phyloP scores from a whole-genome alignment of 352 stramenopile species.

The Saprolegnia parasitica region DNA sequence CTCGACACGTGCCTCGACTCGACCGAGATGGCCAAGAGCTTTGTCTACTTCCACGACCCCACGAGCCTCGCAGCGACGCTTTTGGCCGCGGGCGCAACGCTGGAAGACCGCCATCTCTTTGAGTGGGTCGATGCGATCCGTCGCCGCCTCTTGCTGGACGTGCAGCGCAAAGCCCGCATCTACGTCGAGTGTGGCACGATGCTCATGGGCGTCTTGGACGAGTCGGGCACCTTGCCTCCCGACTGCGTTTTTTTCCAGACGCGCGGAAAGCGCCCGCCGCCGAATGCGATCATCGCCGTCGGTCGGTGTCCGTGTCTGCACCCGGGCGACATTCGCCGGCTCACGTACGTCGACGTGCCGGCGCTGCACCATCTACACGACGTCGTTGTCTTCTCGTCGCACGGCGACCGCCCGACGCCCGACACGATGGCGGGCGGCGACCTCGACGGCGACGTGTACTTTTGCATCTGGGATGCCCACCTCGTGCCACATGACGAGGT shows the following conservation, averaged over 20 bases:
- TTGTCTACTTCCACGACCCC: conserved; percentile 8
- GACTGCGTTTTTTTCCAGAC: conserved; percentile 62
- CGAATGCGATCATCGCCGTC: conserved; percentile 35
- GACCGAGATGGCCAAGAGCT: conserved; percentile 34
- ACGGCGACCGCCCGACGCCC: not conserved
- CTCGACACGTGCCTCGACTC: conserved; percentile 44
- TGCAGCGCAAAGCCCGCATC: conserved; percentile 62
- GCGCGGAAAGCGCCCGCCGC: conserved; percentile 34
- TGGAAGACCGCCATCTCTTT: conserved; percentile 13
- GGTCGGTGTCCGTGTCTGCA: not conserved
- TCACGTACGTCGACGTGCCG: not conserved
- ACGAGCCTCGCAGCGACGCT: not conserved
- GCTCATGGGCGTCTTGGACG: conserved; percentile 76
- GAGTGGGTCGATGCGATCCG: conserved; percentile 32
- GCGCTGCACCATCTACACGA: not conserved
- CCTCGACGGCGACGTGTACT: conserved; percentile 17
- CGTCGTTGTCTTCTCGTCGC: conserved; percentile 10
- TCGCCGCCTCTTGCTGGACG: conserved; percentile 36
- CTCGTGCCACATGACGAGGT: conserved; percentile 26
- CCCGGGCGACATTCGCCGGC: not conserved
- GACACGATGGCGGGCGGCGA: conserved; percentile 10
- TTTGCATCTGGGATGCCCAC: not conserved
- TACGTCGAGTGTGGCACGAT: conserved; percentile 55
- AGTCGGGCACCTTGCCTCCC: conserved; percentile 45
- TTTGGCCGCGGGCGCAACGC: not conserved